Percentiles rank a stretch among this genome's conserved stretches.
These are phyloP conservation scores for Neurospora discreta DNA, from an alignment of 495 filamentous ascomycete species.

Conservation along the genomic window DNA sequence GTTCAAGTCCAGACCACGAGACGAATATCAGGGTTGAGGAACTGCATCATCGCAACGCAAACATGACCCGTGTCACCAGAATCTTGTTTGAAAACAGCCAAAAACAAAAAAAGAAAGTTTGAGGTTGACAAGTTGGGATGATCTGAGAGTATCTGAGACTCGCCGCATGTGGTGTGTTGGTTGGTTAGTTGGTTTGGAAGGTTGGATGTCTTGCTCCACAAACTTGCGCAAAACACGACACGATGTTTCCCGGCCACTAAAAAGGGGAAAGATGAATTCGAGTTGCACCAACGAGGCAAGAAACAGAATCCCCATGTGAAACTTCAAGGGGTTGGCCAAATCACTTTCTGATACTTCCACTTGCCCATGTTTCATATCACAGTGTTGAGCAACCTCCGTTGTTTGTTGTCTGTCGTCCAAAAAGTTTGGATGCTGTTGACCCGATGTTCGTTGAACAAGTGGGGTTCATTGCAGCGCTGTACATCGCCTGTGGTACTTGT, in stretches of 20 bases:
- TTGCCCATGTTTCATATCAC: background rate
- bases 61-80: background rate
- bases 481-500: no score
- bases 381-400: background rate
- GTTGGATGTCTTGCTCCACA: background rate
- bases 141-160: background rate
- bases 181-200: background rate
- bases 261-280: background rate
- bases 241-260: background rate
- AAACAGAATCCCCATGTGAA: background rate
- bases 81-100: background rate
- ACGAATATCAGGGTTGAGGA: background rate
- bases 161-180: background rate
- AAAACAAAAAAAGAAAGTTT: background rate
- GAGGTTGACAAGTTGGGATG: background rate
- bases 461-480: background rate
- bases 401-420: background rate
- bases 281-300: background rate
- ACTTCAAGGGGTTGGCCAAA: no score
- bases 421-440: background rate
- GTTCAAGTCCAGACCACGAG: background rate
- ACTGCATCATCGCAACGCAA: background rate
- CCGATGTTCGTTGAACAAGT: background rate
- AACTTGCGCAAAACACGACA: background rate
- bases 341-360: no score